A percentile compares a stretch with the other conserved stretches of the same genome.
Conservation (phyloP, 2,329 filamentous ascomycete genomes). For the Claviceps sp. region DNA sequence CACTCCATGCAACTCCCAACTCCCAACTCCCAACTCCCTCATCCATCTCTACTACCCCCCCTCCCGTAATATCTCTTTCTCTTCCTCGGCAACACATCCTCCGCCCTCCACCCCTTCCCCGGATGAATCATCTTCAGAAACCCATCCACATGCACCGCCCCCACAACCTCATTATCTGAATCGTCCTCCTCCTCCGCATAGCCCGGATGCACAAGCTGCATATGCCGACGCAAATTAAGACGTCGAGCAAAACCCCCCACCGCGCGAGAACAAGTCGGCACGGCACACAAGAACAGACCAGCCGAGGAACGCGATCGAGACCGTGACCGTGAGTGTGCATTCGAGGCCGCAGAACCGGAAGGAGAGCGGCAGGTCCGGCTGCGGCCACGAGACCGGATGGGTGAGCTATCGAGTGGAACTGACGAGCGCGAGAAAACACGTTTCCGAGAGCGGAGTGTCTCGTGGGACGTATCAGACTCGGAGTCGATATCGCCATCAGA, state of each 20-base stretch:
- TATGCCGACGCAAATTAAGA: slow-evolving; percentile 24
- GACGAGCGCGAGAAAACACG: background rate
- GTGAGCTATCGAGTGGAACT: background rate
- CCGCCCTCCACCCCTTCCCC: slow-evolving; percentile 33
- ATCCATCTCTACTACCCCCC: slow-evolving; percentile 4
- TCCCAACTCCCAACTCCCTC: slow-evolving; percentile 1
- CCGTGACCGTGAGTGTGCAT: background rate
- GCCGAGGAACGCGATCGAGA: slow-evolving; percentile 15
- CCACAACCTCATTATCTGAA: slow-evolving; percentile 41
- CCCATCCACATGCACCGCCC: slow-evolving; percentile 55
- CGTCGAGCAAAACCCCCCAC: slow-evolving; percentile 22
- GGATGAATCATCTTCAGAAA: slow-evolving; percentile 45
- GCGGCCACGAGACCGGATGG: slow-evolving; percentile 2
- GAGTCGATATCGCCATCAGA: slow-evolving; percentile 14
- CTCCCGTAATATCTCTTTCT: slow-evolving; percentile 15
- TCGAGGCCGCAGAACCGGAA: background rate
- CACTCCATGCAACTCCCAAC: background rate
- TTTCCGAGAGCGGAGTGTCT: background rate
- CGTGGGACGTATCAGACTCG: slow-evolving; percentile 15
- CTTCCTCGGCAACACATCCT: slow-evolving; percentile 17
- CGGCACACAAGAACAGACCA: slow-evolving; percentile 23
- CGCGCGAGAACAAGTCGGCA: slow-evolving; percentile 23
- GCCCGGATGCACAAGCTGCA: slow-evolving; percentile 25
- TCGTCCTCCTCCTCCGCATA: slow-evolving; percentile 22
- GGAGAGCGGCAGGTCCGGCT: background rate